phyloP scores from a whole-genome alignment of 345 rosid genomes.

The Gossypium herbaceum region DNA sequence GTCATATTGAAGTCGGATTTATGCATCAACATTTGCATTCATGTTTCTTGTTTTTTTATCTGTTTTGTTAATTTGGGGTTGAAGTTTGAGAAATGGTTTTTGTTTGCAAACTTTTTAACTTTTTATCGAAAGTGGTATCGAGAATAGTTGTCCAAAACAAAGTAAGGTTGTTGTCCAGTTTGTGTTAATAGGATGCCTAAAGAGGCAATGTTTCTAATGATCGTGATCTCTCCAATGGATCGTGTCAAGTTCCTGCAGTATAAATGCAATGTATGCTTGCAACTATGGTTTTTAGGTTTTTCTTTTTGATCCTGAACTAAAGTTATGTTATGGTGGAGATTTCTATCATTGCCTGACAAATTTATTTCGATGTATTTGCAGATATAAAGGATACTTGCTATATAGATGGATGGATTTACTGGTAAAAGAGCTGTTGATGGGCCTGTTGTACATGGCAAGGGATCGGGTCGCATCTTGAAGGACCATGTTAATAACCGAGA shows the following conservation, averaged over 20 bases:
- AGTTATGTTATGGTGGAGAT: constrained; percentile 7
- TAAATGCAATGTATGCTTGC: background rate
- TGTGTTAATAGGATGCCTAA: background rate
- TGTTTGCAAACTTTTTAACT: background rate
- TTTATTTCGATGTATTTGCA: constrained; percentile 23
- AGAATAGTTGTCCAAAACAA: background rate
- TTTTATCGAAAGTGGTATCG: background rate
- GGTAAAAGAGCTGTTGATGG: constrained; percentile 54
- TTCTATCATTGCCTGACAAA: background rate
- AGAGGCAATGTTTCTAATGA: background rate
- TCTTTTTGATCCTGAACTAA: background rate
- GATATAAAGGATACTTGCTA: constrained; percentile 24
- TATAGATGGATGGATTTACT: constrained; percentile 68
- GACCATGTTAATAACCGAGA: constrained; percentile 51
- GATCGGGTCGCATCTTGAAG: constrained; percentile 50
- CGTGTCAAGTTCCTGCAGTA: background rate
- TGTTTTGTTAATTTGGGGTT: background rate
- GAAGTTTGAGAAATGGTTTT: background rate
- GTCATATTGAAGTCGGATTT: background rate
- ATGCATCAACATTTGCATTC: background rate
- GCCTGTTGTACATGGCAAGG: constrained; percentile 44
- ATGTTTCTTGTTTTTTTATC: background rate
- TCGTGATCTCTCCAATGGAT: background rate
- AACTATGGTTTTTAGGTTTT: background rate
- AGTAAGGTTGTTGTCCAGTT: background rate